Percentiles rank a stretch among this genome's conserved stretches.
phyloP scores from a whole-genome alignment of 1,284 basidiomycete species.

The Ganoderma leucocontextum region DNA sequence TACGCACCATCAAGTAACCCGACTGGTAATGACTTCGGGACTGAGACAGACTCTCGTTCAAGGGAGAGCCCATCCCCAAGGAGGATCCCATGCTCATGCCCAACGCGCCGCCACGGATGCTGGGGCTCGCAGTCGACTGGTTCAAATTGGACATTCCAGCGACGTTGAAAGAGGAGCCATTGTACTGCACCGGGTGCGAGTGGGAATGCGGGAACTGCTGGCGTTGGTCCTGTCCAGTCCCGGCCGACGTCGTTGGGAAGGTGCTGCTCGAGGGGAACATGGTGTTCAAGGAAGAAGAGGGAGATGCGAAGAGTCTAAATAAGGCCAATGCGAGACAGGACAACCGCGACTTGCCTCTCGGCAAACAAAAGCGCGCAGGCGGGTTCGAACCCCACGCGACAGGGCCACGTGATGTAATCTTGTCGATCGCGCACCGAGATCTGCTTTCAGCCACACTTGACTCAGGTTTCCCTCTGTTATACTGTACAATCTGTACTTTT shows the following conservation, averaged over 20 bases:
- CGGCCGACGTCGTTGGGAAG: constrained; percentile 28
- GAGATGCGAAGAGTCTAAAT: constrained; percentile 3
- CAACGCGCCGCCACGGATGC: constrained; percentile 33
- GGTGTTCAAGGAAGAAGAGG: constrained; percentile 10
- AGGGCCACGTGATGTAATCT: constrained; percentile 32
- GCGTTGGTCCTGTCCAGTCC: constrained; percentile 33
- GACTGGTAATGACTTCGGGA: constrained; percentile 78
- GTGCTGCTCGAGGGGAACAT: constrained; percentile 37
- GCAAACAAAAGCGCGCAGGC: constrained; percentile 14
- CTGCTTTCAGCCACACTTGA: constrained; percentile 30
- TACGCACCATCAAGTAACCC: constrained; percentile 74
- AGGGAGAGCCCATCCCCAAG: constrained; percentile 35
- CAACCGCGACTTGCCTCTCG: neutral
- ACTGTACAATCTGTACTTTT: constrained; percentile 15
- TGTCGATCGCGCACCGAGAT: constrained; percentile 22
- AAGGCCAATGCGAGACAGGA: constrained; percentile 7
- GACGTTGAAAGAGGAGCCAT: constrained; percentile 40
- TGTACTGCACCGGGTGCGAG: constrained; percentile 37
- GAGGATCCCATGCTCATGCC: constrained; percentile 36
- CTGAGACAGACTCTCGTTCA: constrained; percentile 65
- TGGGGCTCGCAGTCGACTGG: constrained; percentile 36
- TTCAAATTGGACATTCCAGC: constrained; percentile 40
- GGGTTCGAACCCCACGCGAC: constrained; percentile 18
- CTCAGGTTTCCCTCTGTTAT: neutral
- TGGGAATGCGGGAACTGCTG: constrained; percentile 39